These are phyloP conservation scores for Fraxinus baroniana DNA, from an alignment of 305 asterid species.

Conservation along the genomic window DNA sequence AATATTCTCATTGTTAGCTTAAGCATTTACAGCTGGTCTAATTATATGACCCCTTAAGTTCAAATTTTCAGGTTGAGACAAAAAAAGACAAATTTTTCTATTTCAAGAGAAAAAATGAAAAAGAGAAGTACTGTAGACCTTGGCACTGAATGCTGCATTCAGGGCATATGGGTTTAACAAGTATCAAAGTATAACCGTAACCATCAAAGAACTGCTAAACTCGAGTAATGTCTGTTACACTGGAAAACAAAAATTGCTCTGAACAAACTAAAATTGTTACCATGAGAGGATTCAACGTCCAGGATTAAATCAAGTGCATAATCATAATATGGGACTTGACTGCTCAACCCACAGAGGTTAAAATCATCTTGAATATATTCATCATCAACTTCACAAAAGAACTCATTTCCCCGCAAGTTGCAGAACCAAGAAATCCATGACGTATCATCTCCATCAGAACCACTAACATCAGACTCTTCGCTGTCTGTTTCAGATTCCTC, in stretches of 20 bases:
- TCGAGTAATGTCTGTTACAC: not conserved
- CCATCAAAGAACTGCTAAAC: constrained; percentile 6
- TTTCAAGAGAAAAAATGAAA: not conserved
- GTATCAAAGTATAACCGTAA: not conserved
- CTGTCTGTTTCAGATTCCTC: constrained; percentile 95
- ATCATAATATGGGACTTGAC: constrained; percentile 94
- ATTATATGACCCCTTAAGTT: constrained; percentile 23
- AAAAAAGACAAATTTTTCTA: not conserved
- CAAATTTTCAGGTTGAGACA: not conserved
- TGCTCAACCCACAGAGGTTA: constrained; percentile 90
- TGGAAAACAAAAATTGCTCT: not conserved
- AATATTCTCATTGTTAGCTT: not conserved
- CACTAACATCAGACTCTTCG: constrained; percentile 95
- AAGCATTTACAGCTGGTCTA: not conserved
- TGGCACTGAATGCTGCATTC: not conserved
- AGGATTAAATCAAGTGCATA: constrained; percentile 92
- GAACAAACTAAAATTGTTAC: constrained; percentile 37
- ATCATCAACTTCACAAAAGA: constrained; percentile 73
- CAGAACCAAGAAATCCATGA: constrained; percentile 99
- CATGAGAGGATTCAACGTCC: constrained; percentile 95
- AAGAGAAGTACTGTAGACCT: not conserved
- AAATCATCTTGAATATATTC: constrained; percentile 97
- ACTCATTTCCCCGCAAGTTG: constrained; percentile 94
- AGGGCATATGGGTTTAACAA: not conserved
- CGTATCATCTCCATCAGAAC: constrained; percentile 95